Evolutionary conservation across 306 rosid species (phyloP), one percentile per base, ranked within the genome.

Genomic region (Pyrus pyrifolia): DNA sequence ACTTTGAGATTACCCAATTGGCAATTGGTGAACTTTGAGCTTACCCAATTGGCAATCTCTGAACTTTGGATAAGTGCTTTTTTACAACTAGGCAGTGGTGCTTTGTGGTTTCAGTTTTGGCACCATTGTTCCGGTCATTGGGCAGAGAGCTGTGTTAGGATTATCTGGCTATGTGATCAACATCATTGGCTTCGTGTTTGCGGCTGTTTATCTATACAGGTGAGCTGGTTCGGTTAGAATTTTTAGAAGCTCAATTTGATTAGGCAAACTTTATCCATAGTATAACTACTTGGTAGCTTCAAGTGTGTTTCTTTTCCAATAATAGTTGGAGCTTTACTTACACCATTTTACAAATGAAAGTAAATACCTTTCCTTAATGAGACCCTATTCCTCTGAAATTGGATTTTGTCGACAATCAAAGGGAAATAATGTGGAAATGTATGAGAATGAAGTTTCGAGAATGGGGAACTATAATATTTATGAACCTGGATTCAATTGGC

Each of bases 191-290:
- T 90, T 94, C 82, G 80, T 94, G 33, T 67, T 92, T 29, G 89
- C 89, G 0, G 95, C 95, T 3, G 75, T 87, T 61, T 92, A 89
- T 84, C 76, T 94, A 62, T 83, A 90, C 88, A 79, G 85, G 97
- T 91, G 64, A 77, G 80, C 62, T 78, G 33, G 30, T 83, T 81
- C 5, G 35, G 35, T 33, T 33, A 61, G 55, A n/a, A 53, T 72
- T 61, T 61, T 27, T 15, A 13, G 13, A 61, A 61, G 3, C 29
- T 61, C 21, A 61, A 5, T 61, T 61, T 17, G 66, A 27, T 14
- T 61, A 11, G 18, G 66, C 15, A 27, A 25, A 27, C 66, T n/a
- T 58, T 58, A 58, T 58, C 22, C 4, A 15, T 12, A 58, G 19
- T 11, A 17, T 23, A 23, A 25, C 8, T 60, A 60, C 27, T 60